Evolutionary conservation across 768 basidiomycete species (phyloP), one percentile per base, ranked within the genome.

Genomic region (Agaricus sinodeliciosus): DNA sequence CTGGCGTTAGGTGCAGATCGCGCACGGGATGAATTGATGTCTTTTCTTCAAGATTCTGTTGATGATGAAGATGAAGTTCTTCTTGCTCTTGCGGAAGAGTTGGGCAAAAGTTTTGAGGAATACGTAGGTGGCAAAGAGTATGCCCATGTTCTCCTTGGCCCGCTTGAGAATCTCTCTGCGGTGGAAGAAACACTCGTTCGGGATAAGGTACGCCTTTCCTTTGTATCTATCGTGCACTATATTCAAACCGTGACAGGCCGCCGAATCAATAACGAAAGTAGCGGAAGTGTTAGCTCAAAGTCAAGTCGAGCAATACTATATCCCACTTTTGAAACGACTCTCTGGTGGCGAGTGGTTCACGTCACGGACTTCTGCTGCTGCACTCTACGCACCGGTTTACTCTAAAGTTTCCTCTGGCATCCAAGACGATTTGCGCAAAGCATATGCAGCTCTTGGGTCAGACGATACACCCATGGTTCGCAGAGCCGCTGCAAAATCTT

Each of bases 391-490:
- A 13, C 85, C 93, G 11, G 90, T 92, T 31, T 99, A 98, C 66
- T 72, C 82, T 27, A 87, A 86, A 64, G 88, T 87, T 18, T 80
- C 87, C 2, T 70, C 84, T 12, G 61, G 73, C 37, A 72, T 85
- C 54, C 90, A 94, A 68, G 91, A 93, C 51, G 95, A 98, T 37
- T 71, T 98, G 60, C 81, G 94, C 57, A 89, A 87, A 67, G 80
- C 85, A 48, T 99, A 90, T 61, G 76, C 83, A 8, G 77, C 81
- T 28, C 79, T 99, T 27, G 89, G 87, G 8, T 78, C 82, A 16
- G 96, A 99, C 65, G 96, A 99, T 64, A 99, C 96, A 11, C 96
- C 96, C 22, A 99, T 99, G 96, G 95, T 97, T 55, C 78, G 94
- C 62, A 79, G 96, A 57, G 94, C 95, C 25, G 94, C 94, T 43